These are phyloP conservation scores for Apiotrichum laibachii DNA, from an alignment of 1,284 basidiomycete species.

Conservation along the genomic window DNA sequence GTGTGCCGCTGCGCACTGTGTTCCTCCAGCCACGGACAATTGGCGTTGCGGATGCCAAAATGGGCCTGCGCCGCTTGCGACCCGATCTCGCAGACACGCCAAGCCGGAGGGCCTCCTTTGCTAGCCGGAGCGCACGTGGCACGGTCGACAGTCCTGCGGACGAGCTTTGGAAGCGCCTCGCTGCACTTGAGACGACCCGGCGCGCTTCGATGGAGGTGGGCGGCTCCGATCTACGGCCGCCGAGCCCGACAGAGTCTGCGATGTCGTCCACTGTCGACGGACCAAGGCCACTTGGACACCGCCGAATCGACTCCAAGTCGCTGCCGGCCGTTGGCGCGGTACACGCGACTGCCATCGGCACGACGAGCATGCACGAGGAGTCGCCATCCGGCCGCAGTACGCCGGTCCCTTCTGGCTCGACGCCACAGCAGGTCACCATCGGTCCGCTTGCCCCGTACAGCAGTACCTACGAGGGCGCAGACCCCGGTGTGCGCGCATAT, in stretches of 20 bases:
- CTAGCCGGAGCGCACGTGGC: conserved; percentile 35
- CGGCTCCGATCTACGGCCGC: neutral
- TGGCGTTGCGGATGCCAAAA: conserved; percentile 38
- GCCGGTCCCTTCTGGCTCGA: conserved; percentile 18
- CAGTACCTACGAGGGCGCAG: conserved; percentile 67
- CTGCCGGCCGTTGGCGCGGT: conserved; percentile 79
- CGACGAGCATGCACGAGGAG: conserved; percentile 42
- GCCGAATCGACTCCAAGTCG: conserved; percentile 64
- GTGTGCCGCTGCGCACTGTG: conserved; percentile 91
- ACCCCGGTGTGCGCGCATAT: conserved; percentile 77
- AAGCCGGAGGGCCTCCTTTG: conserved; percentile 44
- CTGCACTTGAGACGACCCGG: conserved; percentile 33
- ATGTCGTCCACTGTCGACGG: conserved; percentile 38
- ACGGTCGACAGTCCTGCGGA: conserved; percentile 38
- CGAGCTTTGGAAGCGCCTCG: conserved; percentile 42
- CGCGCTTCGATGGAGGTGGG: neutral
- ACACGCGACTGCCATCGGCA: conserved; percentile 68
- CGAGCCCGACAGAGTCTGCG: conserved; percentile 38
- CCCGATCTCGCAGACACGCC: conserved; percentile 27
- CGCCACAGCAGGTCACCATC: conserved; percentile 15
- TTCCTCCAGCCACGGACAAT: conserved; percentile 66
- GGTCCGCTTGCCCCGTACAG: conserved; percentile 35
- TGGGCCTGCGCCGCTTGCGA: conserved; percentile 38
- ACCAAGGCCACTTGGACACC: conserved; percentile 22
- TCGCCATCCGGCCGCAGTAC: conserved; percentile 28